phyloP scores from a whole-genome alignment of 306 rosid genomes.

The Lathyrus sativus region DNA sequence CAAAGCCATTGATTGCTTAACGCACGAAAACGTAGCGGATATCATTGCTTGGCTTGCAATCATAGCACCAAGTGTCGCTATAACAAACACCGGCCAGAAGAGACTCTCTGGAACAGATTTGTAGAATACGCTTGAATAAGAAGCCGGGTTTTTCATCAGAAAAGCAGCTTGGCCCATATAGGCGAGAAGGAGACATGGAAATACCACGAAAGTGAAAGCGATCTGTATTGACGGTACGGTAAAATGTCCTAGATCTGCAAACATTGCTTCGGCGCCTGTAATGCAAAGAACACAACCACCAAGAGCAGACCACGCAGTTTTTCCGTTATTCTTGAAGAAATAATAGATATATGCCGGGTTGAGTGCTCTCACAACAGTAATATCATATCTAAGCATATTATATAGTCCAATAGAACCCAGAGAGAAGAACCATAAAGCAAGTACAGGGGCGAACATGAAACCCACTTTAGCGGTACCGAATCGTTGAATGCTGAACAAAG shows the following conservation, averaged over 20 bases:
- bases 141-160: constrained; percentile 58
- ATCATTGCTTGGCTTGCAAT: constrained; percentile 99
- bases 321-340: constrained; percentile 78
- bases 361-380: constrained; percentile 77
- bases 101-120: constrained; percentile 85
- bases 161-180: constrained; percentile 98
- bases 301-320: constrained; percentile 84
- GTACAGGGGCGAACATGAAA: constrained; percentile 81
- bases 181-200: constrained; percentile 92
- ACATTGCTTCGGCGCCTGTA: constrained; percentile 99
- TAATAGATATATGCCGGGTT: constrained; percentile 86
- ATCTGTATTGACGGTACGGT: constrained; percentile 87
- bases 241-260: constrained; percentile 97
- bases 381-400: constrained; percentile 64
- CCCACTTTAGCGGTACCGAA: constrained; percentile 94
- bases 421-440: constrained; percentile 90
- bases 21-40: constrained; percentile 96
- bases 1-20: constrained; percentile 97
- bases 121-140: constrained; percentile 64
- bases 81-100: constrained; percentile 92
- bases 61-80: constrained; percentile 95
- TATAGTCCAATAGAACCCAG: constrained; percentile 86
- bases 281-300: constrained; percentile 98
- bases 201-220: constrained; percentile 85
- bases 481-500: constrained; percentile 79